Evolutionary conservation across 345 rosid genomes (phyloP).

Genomic region (Camelina sativa): DNA sequence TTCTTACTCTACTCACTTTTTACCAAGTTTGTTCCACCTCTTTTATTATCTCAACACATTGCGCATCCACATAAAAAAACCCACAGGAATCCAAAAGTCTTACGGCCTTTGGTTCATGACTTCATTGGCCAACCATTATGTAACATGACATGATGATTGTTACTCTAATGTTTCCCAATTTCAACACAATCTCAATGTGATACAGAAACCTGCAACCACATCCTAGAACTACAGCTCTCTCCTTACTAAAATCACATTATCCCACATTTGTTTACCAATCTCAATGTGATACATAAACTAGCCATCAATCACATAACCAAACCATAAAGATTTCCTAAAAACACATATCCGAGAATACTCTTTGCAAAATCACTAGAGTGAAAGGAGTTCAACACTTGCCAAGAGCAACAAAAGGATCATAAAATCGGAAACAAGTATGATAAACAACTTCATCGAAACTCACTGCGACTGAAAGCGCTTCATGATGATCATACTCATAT

Average conservation of each 20-base stretch:
- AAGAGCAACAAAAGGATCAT: background rate
- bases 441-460: background rate
- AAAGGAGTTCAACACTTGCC: conserved; percentile 5
- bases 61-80: too few relatives aligned
- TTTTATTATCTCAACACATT: too few relatives aligned
- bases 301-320: conserved; percentile 6
- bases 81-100: too few relatives aligned
- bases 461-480: conserved; percentile 77
- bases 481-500: conserved; percentile 73
- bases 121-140: background rate
- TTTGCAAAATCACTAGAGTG: background rate
- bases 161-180: too few relatives aligned
- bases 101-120: background rate
- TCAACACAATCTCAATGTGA: background rate
- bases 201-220: background rate
- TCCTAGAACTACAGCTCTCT: background rate
- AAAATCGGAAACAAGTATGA: background rate
- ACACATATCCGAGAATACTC: conserved; percentile 2
- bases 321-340: conserved; percentile 6
- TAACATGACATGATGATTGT: too few relatives aligned
- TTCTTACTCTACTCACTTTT: too few relatives aligned
- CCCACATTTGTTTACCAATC: too few relatives aligned
- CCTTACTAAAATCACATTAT: background rate
- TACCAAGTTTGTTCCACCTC: too few relatives aligned
- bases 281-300: too few relatives aligned